Evolutionary conservation across 2,329 filamentous ascomycete species (phyloP), one percentile per base, ranked within the genome.

Genomic region (Fusarium euwallaceae): DNA sequence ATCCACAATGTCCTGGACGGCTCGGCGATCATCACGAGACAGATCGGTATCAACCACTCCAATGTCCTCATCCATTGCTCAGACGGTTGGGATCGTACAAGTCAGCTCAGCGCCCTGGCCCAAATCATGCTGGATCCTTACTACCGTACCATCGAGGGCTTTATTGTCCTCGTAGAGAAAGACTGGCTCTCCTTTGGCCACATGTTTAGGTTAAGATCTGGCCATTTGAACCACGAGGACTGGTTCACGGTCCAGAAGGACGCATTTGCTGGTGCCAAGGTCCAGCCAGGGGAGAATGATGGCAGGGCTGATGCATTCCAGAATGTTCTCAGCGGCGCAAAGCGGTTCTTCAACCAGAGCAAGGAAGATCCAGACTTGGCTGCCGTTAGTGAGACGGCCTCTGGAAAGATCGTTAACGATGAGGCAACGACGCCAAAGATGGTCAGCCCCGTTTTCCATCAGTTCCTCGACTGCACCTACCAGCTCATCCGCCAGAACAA

Each of bases 111-210:
- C 79, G 95, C 95, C 6, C 85, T 99, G 66, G 93, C 95, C 66
- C 95, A 99, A 84, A 88, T 99, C 43, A 96, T 98, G 86, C 89
- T 99, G 10, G 97, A 99, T 80, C 97, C 97, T 0, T 98, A 97
- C 83, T 99, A 95, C 82, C 91, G 97, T 61, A 98, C 97, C 0
- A 86, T 99, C 60, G 93, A 98, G 76, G 97, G 97, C 1, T 99
- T 98, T 82, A 95, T 98, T 77, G 92, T 97, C 3, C 86, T 99
- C 8, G 89, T 99, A 3, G 97, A 99, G 83, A 99, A 99, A 82
- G 97, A 99, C 80, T 99, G 97, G 94, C 85, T 99, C 14, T 97
- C 96, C 0, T 99, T 98, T 84, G 97, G 97, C 2, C 96, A 99
- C 83, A 98, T 98, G 92, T 99, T 99, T 84, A 92, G 95, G 64